Evolutionary conservation across 2,329 filamentous ascomycete species (phyloP), one percentile per base, ranked within the genome.

Genomic region (Epichloe sibirici): DNA sequence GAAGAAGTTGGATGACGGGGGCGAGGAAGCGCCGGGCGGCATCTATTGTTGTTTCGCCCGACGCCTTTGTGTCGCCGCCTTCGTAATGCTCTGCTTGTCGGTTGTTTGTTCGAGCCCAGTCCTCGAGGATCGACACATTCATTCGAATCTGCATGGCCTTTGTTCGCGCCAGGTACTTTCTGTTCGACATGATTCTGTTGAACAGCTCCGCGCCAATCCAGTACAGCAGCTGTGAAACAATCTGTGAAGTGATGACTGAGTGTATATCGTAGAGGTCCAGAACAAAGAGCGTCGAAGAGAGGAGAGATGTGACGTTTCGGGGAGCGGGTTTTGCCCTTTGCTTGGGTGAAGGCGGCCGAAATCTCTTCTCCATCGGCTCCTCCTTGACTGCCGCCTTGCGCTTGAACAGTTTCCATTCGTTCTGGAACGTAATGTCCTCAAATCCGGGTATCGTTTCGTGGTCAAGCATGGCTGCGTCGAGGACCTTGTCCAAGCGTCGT

Each of bases 81-180:
- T 98, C 91, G 66, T 89, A 97, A 68, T 97, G 91, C 64, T 97
- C 93, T 1, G 93, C 90, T 59, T 94, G 85, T 31, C 93, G 82
- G 65, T 95, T 97, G 69, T 98, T 98, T 15, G 81, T 78, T 34
- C 91, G 80, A 1, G 93, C 91, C 93, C 93, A 98, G 64, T 98
- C 93, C 67, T 98, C 93, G 21, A 98, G 74, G 7, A 84, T 85
- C 0, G 93, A 97, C 6, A 98, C 83, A 65, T 98, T 98, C 90
- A 98, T 97, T 59, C 93, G 88, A 61, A 98, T 97, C 67, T 98
- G 93, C 93, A 98, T 98, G 3, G 93, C 93, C 69, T 98, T 98
- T 17, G 93, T 98, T 51, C 93, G 81, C 5, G 93, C 91, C 9
- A 98, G 76, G 63, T 96, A 98, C 66, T 91, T 90, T 58, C 89